Percentiles rank a stretch among this genome's conserved stretches.
These are phyloP conservation scores for Angophora floribunda DNA, from an alignment of 345 rosid genomes.

Conservation along the genomic window DNA sequence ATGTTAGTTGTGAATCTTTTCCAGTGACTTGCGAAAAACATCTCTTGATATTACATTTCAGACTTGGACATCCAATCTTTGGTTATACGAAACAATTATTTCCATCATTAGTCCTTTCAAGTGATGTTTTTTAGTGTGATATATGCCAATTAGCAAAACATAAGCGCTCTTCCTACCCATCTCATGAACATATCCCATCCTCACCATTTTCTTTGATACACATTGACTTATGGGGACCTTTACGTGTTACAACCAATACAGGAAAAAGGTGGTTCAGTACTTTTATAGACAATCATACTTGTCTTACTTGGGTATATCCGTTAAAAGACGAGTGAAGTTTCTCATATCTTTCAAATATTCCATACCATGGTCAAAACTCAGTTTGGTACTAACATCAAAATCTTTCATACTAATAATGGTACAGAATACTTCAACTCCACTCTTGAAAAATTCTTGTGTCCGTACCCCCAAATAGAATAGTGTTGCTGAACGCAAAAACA, in stretches of 20 bases:
- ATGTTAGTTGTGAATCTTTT: too few species aligned
- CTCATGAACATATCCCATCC: background rate
- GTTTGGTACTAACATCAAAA: background rate
- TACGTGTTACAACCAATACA: background rate
- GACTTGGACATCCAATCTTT: background rate
- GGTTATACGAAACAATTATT: background rate
- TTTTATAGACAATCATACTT: background rate
- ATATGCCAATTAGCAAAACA: constrained; percentile 1
- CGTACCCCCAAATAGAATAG: too few species aligned
- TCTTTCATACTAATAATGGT: background rate
- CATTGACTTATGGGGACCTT: constrained; percentile 2
- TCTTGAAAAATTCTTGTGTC: background rate
- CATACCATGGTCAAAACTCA: background rate
- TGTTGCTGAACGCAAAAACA: too few species aligned
- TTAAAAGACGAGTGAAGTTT: background rate
- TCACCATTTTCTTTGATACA: background rate
- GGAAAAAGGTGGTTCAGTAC: background rate
- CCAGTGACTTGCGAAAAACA: background rate
- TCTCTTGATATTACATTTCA: background rate
- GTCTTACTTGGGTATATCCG: background rate
- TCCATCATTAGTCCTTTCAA: background rate
- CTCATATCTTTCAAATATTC: background rate
- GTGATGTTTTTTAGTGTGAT: background rate
- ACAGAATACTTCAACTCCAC: background rate
- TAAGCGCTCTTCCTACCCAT: background rate